Evolutionary conservation across 805 yeast genomes (phyloP), one percentile per base, ranked within the genome.

Genomic region (Cyberlindnera euphorbiae): DNA sequence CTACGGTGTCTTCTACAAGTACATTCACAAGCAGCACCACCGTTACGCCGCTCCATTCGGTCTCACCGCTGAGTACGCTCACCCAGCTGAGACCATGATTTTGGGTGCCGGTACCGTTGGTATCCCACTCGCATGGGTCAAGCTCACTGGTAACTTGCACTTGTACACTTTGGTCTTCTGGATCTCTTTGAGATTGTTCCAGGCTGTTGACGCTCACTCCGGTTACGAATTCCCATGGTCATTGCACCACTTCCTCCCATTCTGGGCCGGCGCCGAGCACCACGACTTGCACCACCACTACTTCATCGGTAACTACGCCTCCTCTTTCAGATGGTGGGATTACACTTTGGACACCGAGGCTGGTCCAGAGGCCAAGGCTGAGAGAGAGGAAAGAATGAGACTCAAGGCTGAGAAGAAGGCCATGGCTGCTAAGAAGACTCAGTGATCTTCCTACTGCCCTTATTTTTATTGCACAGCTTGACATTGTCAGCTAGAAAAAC

Each of bases 151-250:
- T 39, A 65, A 80, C 57, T 71, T 90, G 59, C 98, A 90, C 59
- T 66, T 93, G 53, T 80, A 85, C 67, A 90, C 97, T n/a, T 75
- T 89, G 41, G 79, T 86, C 55, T 47, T 77, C 38, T 90, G 97
- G 97, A 82, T 90, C 55, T 71, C 84, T 8, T 64, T 86, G 52
- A 78, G 97, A 63, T 75, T 90, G 51, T 80, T 83, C 69, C 98
- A 90, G 71, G 98, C 98, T 18, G 90, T 90, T 41, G 98, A 90
- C 60, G 82, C 97, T 17, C 98, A 90, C 63, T 88, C 97, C 10
- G 98, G 97, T 41, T 93, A 90, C 64, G 97, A 90, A 60, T 90
- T 90, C 77, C 97, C 98, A 45, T 80, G 94, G 86, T 86, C 96
- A 5, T 71, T 90, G 56, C 93, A 87, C 65, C 87, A 88, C 59